phyloP scores from a whole-genome alignment of 2,329 filamentous ascomycete genomes.

The Blastomyces parvus region DNA sequence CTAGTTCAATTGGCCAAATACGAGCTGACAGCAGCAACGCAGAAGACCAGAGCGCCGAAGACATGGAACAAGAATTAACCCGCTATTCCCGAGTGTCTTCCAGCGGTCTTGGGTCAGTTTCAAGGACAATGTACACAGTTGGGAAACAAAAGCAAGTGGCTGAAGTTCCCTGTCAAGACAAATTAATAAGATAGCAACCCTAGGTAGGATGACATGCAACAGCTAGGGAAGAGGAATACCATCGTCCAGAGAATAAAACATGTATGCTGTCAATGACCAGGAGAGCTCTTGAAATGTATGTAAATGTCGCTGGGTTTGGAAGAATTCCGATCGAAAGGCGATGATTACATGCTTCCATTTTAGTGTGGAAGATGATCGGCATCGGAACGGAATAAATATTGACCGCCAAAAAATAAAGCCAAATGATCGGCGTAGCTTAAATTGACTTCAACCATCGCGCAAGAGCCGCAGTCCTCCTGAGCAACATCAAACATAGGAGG shows the following conservation, averaged over 20 bases:
- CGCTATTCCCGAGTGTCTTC: background rate
- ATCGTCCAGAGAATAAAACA: background rate
- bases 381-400: slow-evolving; percentile 5
- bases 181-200: background rate
- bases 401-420: background rate
- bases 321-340: background rate
- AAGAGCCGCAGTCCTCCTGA: background rate
- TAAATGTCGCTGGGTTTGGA: background rate
- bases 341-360: background rate
- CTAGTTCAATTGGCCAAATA: background rate
- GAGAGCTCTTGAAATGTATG: background rate
- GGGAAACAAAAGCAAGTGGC: background rate
- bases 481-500: background rate
- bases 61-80: background rate
- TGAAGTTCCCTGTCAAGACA: background rate
- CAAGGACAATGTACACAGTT: background rate
- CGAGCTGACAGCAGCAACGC: background rate
- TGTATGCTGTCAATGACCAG: background rate
- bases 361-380: too few relatives aligned
- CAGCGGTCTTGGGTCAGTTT: background rate
- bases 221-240: background rate
- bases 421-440: slow-evolving; percentile 1
- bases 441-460: background rate
- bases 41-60: background rate
- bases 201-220: background rate